Conservation (phyloP, 2,329 filamentous ascomycete genomes). For the Paraphaeosphaeria minitans region DNA sequence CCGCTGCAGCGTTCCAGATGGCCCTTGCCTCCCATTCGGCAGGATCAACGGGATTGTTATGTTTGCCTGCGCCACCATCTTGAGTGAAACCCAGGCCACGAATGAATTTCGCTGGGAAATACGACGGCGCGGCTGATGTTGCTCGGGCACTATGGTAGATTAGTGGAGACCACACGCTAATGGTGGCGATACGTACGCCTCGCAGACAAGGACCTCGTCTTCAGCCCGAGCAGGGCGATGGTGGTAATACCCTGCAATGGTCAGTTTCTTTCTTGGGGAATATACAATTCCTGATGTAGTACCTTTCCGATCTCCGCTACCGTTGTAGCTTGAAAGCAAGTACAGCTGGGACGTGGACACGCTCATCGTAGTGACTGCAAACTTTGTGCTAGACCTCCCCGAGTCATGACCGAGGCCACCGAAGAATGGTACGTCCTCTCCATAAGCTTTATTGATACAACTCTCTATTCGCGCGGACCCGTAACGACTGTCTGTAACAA, state of each 20-base stretch:
- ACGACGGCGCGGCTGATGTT: conserved; percentile 18
- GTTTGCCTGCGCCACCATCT: conserved; percentile 16
- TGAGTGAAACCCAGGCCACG: conserved; percentile 15
- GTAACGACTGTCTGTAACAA: not conserved
- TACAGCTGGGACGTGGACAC: conserved; percentile 14
- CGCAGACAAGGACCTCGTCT: conserved; percentile 15
- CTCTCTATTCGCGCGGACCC: not conserved
- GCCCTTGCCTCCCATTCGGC: conserved; percentile 20
- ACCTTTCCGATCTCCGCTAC: conserved; percentile 11
- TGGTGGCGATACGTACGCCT: conserved; percentile 14
- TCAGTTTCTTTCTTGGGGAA: conserved; percentile 6
- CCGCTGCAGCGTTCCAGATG: conserved; percentile 14
- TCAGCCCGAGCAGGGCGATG: conserved; percentile 12
- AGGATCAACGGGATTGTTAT: conserved; percentile 3
- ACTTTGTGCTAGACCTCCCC: conserved; percentile 13
- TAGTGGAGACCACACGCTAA: not conserved
- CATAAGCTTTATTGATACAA: conserved; percentile 21
- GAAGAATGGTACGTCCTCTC: conserved; percentile 15
- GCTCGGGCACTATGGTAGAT: conserved; percentile 16
- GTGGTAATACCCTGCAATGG: conserved; percentile 18
- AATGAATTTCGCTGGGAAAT: conserved; percentile 24
- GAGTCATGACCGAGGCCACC: not conserved
- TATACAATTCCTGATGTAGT: not conserved
- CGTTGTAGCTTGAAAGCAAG: conserved; percentile 26
- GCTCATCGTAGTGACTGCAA: conserved; percentile 21